Conservation (phyloP, 192 early-diverging fungal species). For the Coemansia sp. region DNA sequence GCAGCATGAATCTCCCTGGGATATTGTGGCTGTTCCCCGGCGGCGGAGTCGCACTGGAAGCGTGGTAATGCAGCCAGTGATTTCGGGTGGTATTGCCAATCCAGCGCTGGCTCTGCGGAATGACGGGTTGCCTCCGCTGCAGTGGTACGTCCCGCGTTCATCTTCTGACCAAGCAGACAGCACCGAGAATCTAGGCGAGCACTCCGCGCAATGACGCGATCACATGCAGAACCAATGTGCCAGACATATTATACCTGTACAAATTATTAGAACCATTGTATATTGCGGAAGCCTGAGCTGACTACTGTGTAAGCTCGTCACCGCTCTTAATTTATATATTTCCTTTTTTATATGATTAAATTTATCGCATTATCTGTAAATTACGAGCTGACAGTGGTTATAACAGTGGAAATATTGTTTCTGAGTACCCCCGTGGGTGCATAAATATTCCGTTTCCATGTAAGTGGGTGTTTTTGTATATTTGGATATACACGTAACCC, state of each 20-base stretch:
- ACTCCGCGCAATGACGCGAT: not conserved
- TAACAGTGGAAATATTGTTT: not conserved
- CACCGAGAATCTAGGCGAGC: not conserved
- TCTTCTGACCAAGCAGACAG: not conserved
- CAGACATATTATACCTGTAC: not conserved
- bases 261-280: not conserved
- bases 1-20: slow-evolving; percentile 31
- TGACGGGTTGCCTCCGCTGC: slow-evolving; percentile 36
- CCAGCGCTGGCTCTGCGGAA: slow-evolving; percentile 34
- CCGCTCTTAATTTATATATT: not conserved
- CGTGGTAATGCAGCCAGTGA: slow-evolving; percentile 9
- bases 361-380: not conserved
- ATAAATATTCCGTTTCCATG: not conserved
- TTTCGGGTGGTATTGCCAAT: slow-evolving; percentile 13
- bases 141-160: slow-evolving; percentile 41
- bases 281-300: not conserved
- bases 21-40: slow-evolving; percentile 29
- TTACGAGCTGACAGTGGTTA: too few species aligned
- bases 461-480: not conserved
- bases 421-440: not conserved
- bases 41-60: slow-evolving; percentile 12
- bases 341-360: not conserved
- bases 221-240: not conserved
- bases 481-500: not conserved
- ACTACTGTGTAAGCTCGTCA: not conserved